Evolutionary conservation across 73 alveolate genomes (phyloP), one percentile per base, ranked within the genome.

Genomic region (Stentor coeruleus): DNA sequence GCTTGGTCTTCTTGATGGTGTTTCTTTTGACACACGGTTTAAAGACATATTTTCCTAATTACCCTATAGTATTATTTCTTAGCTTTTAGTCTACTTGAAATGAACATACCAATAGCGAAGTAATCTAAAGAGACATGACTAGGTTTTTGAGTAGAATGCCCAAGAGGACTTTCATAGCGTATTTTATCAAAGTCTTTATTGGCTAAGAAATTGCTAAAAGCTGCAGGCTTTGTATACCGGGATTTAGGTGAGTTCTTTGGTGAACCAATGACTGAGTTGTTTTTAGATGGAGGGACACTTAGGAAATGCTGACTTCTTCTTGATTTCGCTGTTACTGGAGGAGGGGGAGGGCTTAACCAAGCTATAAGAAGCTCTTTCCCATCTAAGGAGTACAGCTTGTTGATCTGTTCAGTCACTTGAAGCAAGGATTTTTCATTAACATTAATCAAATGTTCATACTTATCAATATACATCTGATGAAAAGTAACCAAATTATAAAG

Each of bases 21-120:
- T n/a, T n/a, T n/a, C n/a, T n/a, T n/a, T n/a, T n/a, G n/a, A n/a
- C n/a, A n/a, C n/a, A n/a, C n/a, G n/a, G n/a, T n/a, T n/a, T n/a
- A n/a, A n/a, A n/a, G n/a, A n/a, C n/a, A 49, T 49, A 49, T 20
- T 20, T 20, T 49, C 66, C 20, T 49, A 49, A 49, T 20, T 49
- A 49, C 66, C 66, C 20, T 11, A 49, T 49, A n/a, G n/a, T n/a
- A n/a, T 49, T 49, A 49, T 49, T 49, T 49, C 66, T 20, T 49
- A 49, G 66, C 66, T 33, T 66, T 66, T 26, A 66, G 20, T 33
- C 39, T 66, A 33, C n/a, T 20, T 14, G n/a, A 28, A 37, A 66
- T 20, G 33, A 20, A 66, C 79, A 66, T 66, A 40, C 79, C 79
- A 20, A 66, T 66, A 0, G 79, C 79, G n/a, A 66, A 66, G 39